Evolutionary conservation across 306 rosid species (phyloP).

Genomic region (Trifolium pratense): DNA sequence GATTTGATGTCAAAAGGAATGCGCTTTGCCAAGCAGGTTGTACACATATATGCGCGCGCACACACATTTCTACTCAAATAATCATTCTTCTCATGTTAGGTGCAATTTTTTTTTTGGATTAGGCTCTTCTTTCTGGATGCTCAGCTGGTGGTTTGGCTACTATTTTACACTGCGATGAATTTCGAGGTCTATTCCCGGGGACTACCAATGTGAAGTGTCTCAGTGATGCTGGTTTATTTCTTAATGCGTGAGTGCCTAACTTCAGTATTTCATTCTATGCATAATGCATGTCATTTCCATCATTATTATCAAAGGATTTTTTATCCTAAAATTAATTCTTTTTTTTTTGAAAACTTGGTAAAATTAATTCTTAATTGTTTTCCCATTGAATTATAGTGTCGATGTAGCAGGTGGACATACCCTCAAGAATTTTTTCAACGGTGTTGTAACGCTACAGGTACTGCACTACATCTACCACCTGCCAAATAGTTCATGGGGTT

Average conservation of each 20-base stretch:
- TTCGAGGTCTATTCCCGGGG: constrained; percentile 61
- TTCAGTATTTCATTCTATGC: constrained; percentile 15
- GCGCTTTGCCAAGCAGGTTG: constrained; percentile 81
- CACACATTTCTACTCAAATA: neutral
- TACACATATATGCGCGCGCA: neutral
- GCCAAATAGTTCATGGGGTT: constrained; percentile 1
- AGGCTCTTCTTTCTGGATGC: constrained; percentile 99
- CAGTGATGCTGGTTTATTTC: constrained; percentile 94
- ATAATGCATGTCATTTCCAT: constrained; percentile 22
- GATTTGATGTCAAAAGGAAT: constrained; percentile 88
- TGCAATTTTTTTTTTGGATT: constrained; percentile 38
- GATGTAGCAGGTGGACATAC: constrained; percentile 77
- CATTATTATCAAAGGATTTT: constrained; percentile 4
- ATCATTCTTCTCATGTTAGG: constrained; percentile 28
- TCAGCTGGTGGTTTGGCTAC: constrained; percentile 93
- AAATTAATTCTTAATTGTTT: constrained; percentile 24
- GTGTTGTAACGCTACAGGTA: constrained; percentile 82
- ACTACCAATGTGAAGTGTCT: constrained; percentile 84
- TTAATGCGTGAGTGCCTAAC: constrained; percentile 65
- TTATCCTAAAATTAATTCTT: constrained; percentile 33
- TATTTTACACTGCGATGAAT: constrained; percentile 84
- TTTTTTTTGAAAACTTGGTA: too few relatives aligned
- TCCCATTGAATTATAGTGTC: constrained; percentile 47
- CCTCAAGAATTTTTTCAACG: constrained; percentile 62
- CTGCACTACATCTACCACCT: neutral